Base-by-base conservation (phyloP, 2,329 filamentous ascomycete species). In the Xylariomycetidae sp. region DNA sequence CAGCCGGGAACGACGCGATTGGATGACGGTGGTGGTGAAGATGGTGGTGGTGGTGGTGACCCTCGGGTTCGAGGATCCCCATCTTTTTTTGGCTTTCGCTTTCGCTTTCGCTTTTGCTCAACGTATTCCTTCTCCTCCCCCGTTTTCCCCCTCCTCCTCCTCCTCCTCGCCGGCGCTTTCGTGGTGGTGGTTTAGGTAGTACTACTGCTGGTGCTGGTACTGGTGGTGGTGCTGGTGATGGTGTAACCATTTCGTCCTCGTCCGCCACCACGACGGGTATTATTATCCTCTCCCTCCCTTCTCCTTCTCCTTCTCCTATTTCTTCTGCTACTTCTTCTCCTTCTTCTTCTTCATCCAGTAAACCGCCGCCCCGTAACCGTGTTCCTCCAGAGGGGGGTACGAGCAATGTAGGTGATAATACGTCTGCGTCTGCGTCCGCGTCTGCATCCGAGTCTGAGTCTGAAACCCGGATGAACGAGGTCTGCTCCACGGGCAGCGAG, bases 391-490 rank as follows among this genome's bases (percentile, higher is more conserved):
- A n/a, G n/a, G n/a, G n/a, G n/a, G n/a, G n/a, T n/a, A n/a, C n/a
- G n/a, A n/a, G n/a, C n/a, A n/a, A n/a, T n/a, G n/a, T n/a, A n/a
- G n/a, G n/a, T n/a, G n/a, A n/a, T n/a, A n/a, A n/a, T n/a, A n/a
- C n/a, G n/a, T n/a, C n/a, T n/a, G n/a, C n/a, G n/a, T n/a, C n/a
- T n/a, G n/a, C n/a, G n/a, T n/a, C n/a, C n/a, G n/a, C n/a, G n/a
- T n/a, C n/a, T n/a, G n/a, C n/a, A n/a, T n/a, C n/a, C n/a, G n/a
- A n/a, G n/a, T n/a, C n/a, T n/a, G n/a, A n/a, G n/a, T n/a, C n/a
- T n/a, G n/a, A n/a, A n/a, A n/a, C n/a, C n/a, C n/a, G 35, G 17
- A 42, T 25, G 31, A 42, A 42, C 2, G 36, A 33, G 5, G 41
- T 44, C 28, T 37, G 41, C 16, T 40, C 25, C 12, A 37, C 28